phyloP scores from a whole-genome alignment of 805 yeast genomes.

The Maudiozyma bulderi region DNA sequence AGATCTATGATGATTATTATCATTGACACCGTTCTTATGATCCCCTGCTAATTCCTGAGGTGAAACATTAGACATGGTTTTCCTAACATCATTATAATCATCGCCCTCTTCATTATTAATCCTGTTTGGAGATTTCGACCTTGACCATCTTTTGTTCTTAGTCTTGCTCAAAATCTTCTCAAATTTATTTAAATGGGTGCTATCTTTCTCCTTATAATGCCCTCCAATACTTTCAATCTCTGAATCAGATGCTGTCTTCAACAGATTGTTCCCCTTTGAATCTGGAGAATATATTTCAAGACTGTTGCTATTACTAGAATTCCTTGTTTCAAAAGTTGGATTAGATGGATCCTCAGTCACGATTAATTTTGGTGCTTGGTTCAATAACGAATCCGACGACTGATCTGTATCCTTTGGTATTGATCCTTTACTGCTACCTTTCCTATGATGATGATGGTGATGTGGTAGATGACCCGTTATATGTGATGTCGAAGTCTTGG shows the following conservation, averaged over 20 bases:
- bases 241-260: neutral
- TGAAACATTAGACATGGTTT: neutral
- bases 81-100: neutral
- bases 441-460: neutral
- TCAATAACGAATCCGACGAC: neutral
- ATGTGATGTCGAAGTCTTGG: conserved; percentile 1
- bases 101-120: neutral
- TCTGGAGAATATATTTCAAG: neutral
- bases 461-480: neutral
- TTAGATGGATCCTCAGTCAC: neutral
- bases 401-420: neutral
- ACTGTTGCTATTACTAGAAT: neutral
- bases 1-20: neutral
- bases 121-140: conserved; percentile 15
- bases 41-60: neutral
- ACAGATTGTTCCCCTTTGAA: too few species aligned
- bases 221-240: neutral
- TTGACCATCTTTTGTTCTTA: conserved; percentile 9
- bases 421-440: neutral
- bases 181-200: conserved; percentile 11
- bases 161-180: conserved; percentile 15
- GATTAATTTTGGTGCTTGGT: neutral
- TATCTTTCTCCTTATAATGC: neutral
- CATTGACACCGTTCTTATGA: neutral
- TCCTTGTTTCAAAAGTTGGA: neutral